Percentiles rank a stretch among this genome's conserved stretches.
Conservation (phyloP, 495 filamentous ascomycete species). For the Parachaetomium inaequale region DNA sequence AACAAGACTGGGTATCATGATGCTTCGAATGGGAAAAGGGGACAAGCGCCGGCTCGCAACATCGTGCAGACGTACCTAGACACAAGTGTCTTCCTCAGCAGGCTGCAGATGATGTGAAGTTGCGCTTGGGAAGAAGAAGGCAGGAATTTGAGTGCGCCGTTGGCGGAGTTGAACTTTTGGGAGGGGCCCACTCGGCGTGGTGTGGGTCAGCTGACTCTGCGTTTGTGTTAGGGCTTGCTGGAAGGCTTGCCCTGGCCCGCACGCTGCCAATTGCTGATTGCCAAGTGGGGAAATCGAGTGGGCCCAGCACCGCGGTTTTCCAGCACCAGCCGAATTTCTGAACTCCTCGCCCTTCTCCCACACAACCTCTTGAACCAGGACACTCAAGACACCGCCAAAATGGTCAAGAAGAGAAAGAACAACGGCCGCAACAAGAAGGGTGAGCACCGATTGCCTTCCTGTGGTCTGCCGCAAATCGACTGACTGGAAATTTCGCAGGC, state of each 20-base stretch:
- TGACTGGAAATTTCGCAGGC: conserved; percentile 28
- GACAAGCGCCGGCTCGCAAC: conserved; percentile 29
- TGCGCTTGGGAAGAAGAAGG: conserved; percentile 30
- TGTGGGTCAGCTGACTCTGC: conserved; percentile 33
- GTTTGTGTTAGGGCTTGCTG: conserved; percentile 27
- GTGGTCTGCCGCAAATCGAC: neutral
- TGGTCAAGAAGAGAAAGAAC: conserved; percentile 99
- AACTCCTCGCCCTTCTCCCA: conserved; percentile 28
- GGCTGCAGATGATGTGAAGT: conserved; percentile 45
- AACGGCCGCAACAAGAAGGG: conserved; percentile 99
- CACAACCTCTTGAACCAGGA: conserved; percentile 34
- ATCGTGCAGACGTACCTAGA: conserved; percentile 53
- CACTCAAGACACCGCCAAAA: conserved; percentile 65
- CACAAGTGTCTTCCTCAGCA: conserved; percentile 55
- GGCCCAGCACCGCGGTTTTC: conserved; percentile 23
- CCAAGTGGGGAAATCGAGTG: conserved; percentile 16
- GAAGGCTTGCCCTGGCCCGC: conserved; percentile 27
- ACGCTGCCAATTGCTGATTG: neutral
- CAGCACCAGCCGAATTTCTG: conserved; percentile 28
- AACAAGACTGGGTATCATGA: conserved; percentile 32
- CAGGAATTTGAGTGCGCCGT: conserved; percentile 25
- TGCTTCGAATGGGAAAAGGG: conserved; percentile 17
- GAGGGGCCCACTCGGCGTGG: conserved; percentile 23
- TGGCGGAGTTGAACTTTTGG: conserved; percentile 31
- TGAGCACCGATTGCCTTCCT: conserved; percentile 10